Percentiles rank a stretch among this genome's conserved stretches.
These are phyloP conservation scores for Ordospora colligata DNA, from an alignment of 371 early-diverging fungal genomes.

Conservation along the genomic window DNA sequence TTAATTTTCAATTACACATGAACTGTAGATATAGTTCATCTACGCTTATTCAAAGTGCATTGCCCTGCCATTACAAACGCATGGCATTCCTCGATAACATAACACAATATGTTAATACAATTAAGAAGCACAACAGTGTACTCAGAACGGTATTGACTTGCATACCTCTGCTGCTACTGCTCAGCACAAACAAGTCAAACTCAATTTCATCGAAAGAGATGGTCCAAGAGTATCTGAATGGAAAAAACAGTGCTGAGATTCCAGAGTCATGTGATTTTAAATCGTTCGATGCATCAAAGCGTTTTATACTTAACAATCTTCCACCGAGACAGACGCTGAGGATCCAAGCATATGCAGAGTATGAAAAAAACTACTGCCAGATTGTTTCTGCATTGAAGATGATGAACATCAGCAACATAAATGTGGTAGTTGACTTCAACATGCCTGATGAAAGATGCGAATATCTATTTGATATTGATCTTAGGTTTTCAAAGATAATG, in stretches of 20 bases:
- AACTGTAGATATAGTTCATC: too few species aligned
- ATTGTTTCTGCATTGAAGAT: neutral
- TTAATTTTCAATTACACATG: neutral
- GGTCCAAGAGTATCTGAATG: neutral
- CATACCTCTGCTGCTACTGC: neutral
- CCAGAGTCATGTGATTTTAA: neutral
- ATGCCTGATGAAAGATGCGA: neutral
- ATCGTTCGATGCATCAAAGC: neutral
- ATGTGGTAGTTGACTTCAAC: neutral
- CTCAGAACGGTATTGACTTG: neutral
- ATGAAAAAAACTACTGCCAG: neutral
- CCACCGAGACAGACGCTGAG: neutral
- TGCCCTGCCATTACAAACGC: neutral
- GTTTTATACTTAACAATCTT: neutral
- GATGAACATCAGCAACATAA: neutral
- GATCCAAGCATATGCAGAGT: neutral
- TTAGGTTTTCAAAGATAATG: neutral
- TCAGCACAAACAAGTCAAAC: neutral
- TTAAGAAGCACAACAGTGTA: neutral
- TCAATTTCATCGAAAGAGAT: neutral
- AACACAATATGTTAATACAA: neutral
- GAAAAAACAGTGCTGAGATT: neutral
- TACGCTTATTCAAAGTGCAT: too few species aligned
- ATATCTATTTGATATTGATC: conserved; percentile 26
- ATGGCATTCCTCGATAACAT: neutral